phyloP scores from a whole-genome alignment of 805 yeast genomes.

The Hanseniaspora occidentalis region DNA sequence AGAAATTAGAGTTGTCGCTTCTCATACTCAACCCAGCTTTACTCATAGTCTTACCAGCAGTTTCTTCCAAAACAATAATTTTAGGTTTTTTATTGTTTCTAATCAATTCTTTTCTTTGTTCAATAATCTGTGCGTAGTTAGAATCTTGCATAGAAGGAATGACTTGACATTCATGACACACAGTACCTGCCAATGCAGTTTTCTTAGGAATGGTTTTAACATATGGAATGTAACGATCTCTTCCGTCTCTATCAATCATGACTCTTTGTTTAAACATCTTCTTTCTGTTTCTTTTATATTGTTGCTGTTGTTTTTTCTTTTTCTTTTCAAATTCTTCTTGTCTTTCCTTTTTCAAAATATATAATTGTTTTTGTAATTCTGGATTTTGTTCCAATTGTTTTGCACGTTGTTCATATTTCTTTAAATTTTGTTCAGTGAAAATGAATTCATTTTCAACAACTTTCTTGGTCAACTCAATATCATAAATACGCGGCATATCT shows the following conservation, averaged over 20 bases:
- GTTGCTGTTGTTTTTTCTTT: constrained; percentile 27
- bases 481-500: constrained; percentile 74
- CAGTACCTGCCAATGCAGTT: constrained; percentile 75
- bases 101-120: constrained; percentile 37
- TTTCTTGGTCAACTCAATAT: constrained; percentile 62
- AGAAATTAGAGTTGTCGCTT: constrained; percentile 59
- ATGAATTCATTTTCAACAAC: constrained; percentile 77
- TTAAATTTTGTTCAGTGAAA: constrained; percentile 75
- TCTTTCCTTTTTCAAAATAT: constrained; percentile 21
- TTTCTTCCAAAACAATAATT: constrained; percentile 58
- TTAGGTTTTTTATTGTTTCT: constrained; percentile 43
- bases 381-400: constrained; percentile 25
- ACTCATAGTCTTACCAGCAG: constrained; percentile 80
- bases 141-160: constrained; percentile 66
- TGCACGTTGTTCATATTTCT: constrained; percentile 34
- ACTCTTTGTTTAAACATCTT: constrained; percentile 24
- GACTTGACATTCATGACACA: constrained; percentile 85
- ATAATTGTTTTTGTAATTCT: constrained; percentile 26
- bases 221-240: constrained; percentile 53
- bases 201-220: constrained; percentile 82
- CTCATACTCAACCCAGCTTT: constrained; percentile 76
- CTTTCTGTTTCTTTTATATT: constrained; percentile 26
- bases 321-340: constrained; percentile 20
- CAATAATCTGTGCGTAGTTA: constrained; percentile 53
- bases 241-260: constrained; percentile 28